Base-by-base conservation (phyloP, 164 flowering plant species). In the Macadamia tetraphylla region DNA sequence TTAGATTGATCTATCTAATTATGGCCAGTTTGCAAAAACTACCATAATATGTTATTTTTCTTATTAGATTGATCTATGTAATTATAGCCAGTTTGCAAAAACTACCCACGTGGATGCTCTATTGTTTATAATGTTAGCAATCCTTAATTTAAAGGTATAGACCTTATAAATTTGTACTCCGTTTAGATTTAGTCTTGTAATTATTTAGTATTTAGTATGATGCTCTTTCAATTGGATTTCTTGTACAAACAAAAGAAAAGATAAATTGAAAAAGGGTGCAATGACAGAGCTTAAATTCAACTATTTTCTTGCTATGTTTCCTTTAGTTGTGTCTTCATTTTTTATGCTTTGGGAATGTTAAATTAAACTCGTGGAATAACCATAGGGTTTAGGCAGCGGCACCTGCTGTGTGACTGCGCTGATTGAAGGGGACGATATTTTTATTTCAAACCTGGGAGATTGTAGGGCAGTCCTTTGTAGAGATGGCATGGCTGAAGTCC, bases 361-460 rank as follows among this genome's bases (percentile, higher is more conserved):
- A 42, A 58, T 7, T 69, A 29, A 64, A 51, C 14, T 9, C 35
- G 49, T 11, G 62, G 31, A 43, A 57, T 63, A 15, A 29, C 61
- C 75, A 58, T 82, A 92, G 97, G 92, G 88, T 59, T n/a, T 81
- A 73, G 73, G 83, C 65, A 84, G 96, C 76, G 98, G 98, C 9
- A 75, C 87, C 56, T 94, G 96, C 81, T 94, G 97, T 73, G 92
- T 91, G 18, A 91, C 96, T n/a, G 94, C 88, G 29, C 74, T 90
- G 73, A 79, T 94, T 55, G 82, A 85, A 65, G 87, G 77, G 40
- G 77, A 77, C 7, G 80, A 85, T 60, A 72, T 94, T 67, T 63
- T 80, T 51, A 75, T 91, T 52, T 89, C 98, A 30, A 90, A 88
- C 70, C 66, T 84, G 73, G 97, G 98, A 63, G 97, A 94, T 69